Conservation (phyloP, 139 green algal genomes). For the Closterium sp. region DNA sequence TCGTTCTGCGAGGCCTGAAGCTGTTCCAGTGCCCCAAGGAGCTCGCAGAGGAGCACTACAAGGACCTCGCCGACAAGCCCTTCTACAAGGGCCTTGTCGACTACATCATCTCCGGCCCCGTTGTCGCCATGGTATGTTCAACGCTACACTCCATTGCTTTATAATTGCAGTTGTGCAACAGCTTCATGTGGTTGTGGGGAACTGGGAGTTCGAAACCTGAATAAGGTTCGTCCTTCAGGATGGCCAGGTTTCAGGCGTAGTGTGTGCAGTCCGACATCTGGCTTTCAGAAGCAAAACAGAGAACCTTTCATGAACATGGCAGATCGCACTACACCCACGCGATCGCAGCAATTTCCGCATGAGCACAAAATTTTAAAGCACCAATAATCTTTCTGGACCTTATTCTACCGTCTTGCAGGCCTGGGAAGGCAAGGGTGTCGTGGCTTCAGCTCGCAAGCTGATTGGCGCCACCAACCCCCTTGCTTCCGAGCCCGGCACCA, state of each 20-base stretch:
- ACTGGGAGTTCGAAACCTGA: no score
- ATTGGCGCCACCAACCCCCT: slow-evolving; percentile 92
- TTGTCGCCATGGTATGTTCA: slow-evolving; percentile 81
- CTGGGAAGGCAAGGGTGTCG: slow-evolving; percentile 93
- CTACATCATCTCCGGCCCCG: slow-evolving; percentile 96
- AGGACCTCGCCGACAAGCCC: slow-evolving; percentile 86
- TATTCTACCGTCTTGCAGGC: slow-evolving; percentile 45
- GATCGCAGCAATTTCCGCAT: not conserved
- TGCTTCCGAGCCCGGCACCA: slow-evolving; percentile 88
- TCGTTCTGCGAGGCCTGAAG: slow-evolving; percentile 7
- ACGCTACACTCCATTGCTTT: no score
- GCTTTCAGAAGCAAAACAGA: not conserved
- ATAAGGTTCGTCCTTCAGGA: no score
- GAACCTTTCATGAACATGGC: no score
- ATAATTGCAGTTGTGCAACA: no score
- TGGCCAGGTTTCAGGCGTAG: no score
- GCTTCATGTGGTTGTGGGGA: no score
- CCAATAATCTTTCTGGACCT: not conserved
- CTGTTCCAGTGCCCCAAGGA: not conserved
- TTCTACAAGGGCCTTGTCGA: slow-evolving; percentile 94
- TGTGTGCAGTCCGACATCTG: no score
- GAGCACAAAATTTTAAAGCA: not conserved
- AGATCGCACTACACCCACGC: no score
- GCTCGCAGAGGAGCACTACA: slow-evolving; percentile 84
- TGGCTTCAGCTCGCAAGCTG: slow-evolving; percentile 85